phyloP scores from a whole-genome alignment of 2,329 filamentous ascomycete genomes.

The Cordyceps fumosorosea region DNA sequence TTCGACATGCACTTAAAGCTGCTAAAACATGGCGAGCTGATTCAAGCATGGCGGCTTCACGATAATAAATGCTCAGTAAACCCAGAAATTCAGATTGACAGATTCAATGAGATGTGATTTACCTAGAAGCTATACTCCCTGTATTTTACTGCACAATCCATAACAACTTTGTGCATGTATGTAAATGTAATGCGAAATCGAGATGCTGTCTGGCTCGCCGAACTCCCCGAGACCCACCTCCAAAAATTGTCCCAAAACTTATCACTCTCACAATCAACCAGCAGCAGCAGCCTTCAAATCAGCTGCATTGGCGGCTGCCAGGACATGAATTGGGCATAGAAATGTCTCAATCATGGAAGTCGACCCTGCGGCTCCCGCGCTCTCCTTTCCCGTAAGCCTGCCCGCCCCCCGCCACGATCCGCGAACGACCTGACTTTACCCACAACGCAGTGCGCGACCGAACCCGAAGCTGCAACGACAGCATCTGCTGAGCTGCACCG shows the following conservation, averaged over 20 bases:
- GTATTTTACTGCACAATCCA: no score
- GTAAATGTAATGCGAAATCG: no score
- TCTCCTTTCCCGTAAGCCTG: slow-evolving; percentile 62
- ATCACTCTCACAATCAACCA: neutral
- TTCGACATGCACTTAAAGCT: no score
- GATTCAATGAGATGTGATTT: no score
- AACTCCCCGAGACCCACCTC: neutral
- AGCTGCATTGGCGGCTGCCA: slow-evolving; percentile 4
- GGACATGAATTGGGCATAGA: slow-evolving; percentile 24
- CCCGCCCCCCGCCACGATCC: neutral
- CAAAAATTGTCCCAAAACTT: neutral
- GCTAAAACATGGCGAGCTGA: no score
- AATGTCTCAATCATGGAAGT: slow-evolving; percentile 60
- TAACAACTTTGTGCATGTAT: no score
- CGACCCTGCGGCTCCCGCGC: slow-evolving; percentile 68
- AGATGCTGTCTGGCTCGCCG: neutral
- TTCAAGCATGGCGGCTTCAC: no score
- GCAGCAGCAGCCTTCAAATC: neutral
- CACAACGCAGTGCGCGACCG: slow-evolving; percentile 41
- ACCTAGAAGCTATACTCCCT: no score
- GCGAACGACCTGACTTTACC: slow-evolving; percentile 5
- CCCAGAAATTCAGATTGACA: no score
- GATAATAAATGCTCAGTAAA: no score
- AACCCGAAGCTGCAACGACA: slow-evolving; percentile 40
- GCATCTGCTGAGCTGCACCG: slow-evolving; percentile 71